Evolutionary conservation across 2,329 filamentous ascomycete genomes (phyloP).

Genomic region (Huntiella omanensis): DNA sequence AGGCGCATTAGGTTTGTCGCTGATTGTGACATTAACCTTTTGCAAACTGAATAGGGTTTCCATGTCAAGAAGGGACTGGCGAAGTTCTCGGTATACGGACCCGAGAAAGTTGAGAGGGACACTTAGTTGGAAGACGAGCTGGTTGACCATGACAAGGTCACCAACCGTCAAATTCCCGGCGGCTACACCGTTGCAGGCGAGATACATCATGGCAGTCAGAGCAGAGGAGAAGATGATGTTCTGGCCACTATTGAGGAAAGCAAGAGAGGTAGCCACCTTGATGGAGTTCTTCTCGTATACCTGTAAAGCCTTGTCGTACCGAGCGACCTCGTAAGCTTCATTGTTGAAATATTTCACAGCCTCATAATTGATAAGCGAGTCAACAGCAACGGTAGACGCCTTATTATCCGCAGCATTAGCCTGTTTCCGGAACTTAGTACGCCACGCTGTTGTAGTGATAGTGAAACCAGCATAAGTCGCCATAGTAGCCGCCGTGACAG

Average conservation of each 20-base stretch:
- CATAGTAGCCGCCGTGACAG: slow-evolving; percentile 83
- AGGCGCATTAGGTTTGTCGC: slow-evolving; percentile 56
- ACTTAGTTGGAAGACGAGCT: slow-evolving; percentile 93
- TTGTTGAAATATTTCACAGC: slow-evolving; percentile 99
- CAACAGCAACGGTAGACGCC: slow-evolving; percentile 84
- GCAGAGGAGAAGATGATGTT: slow-evolving; percentile 94
- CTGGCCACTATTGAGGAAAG: slow-evolving; percentile 83
- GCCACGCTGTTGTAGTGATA: slow-evolving; percentile 89
- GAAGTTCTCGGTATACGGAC: slow-evolving; percentile 89
- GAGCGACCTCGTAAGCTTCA: slow-evolving; percentile 77
- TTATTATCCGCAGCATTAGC: slow-evolving; percentile 93
- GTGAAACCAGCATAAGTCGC: slow-evolving; percentile 89
- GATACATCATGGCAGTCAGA: slow-evolving; percentile 93
- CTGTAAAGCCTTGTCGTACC: slow-evolving; percentile 74
- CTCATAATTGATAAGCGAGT: slow-evolving; percentile 96
- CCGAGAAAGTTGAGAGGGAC: slow-evolving; percentile 94
- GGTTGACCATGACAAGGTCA: slow-evolving; percentile 96
- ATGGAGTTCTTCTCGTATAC: slow-evolving; percentile 88
- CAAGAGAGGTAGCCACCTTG: slow-evolving; percentile 85
- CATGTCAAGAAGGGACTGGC: slow-evolving; percentile 88
- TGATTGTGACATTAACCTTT: slow-evolving; percentile 81
- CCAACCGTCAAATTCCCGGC: slow-evolving; percentile 69
- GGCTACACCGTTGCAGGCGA: slow-evolving; percentile 79
- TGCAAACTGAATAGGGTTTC: slow-evolving; percentile 95
- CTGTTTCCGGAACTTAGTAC: slow-evolving; percentile 87